phyloP scores from a whole-genome alignment of 2,329 filamentous ascomycete genomes.

The Fusarium sp. region DNA sequence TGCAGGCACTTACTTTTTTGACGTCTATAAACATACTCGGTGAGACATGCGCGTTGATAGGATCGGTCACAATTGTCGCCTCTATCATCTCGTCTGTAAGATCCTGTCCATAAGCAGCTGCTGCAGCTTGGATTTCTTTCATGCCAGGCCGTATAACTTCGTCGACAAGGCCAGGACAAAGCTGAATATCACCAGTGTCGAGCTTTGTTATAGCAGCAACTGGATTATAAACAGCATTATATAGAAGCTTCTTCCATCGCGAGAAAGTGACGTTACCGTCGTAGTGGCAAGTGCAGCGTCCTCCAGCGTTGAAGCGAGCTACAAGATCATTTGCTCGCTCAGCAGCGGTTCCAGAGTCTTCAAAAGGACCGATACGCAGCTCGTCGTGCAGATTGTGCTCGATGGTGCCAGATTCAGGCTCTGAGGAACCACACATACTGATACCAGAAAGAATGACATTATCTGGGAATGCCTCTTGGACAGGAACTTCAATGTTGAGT shows the following conservation, averaged over 20 bases:
- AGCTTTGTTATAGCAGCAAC: slow-evolving; percentile 37
- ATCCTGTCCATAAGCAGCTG: slow-evolving; percentile 40
- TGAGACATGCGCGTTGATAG: slow-evolving; percentile 41
- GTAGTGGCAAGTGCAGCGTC: slow-evolving; percentile 33
- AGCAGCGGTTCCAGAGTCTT: slow-evolving; percentile 24
- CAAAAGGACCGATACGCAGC: slow-evolving; percentile 40
- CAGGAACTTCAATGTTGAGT: slow-evolving; percentile 43
- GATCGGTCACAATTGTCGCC: slow-evolving; percentile 38
- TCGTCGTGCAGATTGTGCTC: slow-evolving; percentile 42
- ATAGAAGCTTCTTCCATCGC: slow-evolving; percentile 45
- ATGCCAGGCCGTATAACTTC: slow-evolving; percentile 42
- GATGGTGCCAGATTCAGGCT: slow-evolving; percentile 38
- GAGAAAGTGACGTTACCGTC: slow-evolving; percentile 42
- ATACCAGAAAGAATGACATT: slow-evolving; percentile 44
- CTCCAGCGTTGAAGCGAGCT: slow-evolving; percentile 38
- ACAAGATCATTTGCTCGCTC: slow-evolving; percentile 41
- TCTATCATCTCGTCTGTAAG: slow-evolving; percentile 42
- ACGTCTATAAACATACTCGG: slow-evolving; percentile 45
- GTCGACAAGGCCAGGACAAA: slow-evolving; percentile 42
- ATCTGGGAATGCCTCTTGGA: slow-evolving; percentile 36
- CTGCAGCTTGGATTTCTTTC: slow-evolving; percentile 40
- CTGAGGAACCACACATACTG: slow-evolving; percentile 45
- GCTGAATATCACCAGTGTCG: slow-evolving; percentile 44
- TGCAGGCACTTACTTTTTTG: slow-evolving; percentile 29
- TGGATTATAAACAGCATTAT: slow-evolving; percentile 44